Percentiles rank a stretch among this genome's conserved stretches.
These are phyloP conservation scores for Pseudodiploospora longispora DNA, from an alignment of 2,329 filamentous ascomycete species.

Conservation along the genomic window DNA sequence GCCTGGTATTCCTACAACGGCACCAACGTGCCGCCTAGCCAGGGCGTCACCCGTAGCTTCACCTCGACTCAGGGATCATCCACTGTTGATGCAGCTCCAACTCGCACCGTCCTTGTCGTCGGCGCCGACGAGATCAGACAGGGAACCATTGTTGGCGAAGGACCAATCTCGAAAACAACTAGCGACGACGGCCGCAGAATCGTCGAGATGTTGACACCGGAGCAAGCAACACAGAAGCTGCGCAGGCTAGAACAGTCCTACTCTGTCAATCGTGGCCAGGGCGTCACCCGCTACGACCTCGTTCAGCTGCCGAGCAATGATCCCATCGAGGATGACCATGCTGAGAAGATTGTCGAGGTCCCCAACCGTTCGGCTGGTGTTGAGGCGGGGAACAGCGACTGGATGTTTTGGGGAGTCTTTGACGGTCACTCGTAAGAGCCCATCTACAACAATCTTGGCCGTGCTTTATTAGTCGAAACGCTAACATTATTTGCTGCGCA, in stretches of 20 bases:
- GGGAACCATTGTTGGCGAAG: conserved; percentile 75
- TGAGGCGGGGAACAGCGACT: conserved; percentile 58
- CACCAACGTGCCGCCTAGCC: conserved; percentile 23
- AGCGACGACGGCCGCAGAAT: conserved; percentile 79
- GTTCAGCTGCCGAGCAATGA: conserved; percentile 94
- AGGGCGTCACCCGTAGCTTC: conserved; percentile 32
- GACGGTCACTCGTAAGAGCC: conserved; percentile 80
- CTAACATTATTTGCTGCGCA: conserved; percentile 28
- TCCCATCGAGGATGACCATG: conserved; percentile 96
- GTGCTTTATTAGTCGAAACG: neutral
- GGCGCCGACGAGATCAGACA: conserved; percentile 87
- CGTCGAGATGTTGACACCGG: conserved; percentile 91
- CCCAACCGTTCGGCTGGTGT: conserved; percentile 46
- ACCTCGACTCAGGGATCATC: conserved; percentile 27
- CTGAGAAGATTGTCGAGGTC: conserved; percentile 94
- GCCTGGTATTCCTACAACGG: conserved; percentile 65
- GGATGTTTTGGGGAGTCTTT: conserved; percentile 99
- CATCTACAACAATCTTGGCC: neutral
- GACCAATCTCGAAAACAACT: conserved; percentile 79
- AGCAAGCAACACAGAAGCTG: conserved; percentile 85
- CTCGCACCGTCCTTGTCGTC: conserved; percentile 71
- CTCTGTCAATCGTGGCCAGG: conserved; percentile 77
- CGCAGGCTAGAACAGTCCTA: conserved; percentile 88
- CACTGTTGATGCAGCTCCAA: conserved; percentile 34
- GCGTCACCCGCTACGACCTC: conserved; percentile 89